A percentile compares a stretch with the other conserved stretches of the same genome.
These are phyloP conservation scores for Babesia gibsoni DNA, from an alignment of 169 alveolate genomes.

Conservation along the genomic window DNA sequence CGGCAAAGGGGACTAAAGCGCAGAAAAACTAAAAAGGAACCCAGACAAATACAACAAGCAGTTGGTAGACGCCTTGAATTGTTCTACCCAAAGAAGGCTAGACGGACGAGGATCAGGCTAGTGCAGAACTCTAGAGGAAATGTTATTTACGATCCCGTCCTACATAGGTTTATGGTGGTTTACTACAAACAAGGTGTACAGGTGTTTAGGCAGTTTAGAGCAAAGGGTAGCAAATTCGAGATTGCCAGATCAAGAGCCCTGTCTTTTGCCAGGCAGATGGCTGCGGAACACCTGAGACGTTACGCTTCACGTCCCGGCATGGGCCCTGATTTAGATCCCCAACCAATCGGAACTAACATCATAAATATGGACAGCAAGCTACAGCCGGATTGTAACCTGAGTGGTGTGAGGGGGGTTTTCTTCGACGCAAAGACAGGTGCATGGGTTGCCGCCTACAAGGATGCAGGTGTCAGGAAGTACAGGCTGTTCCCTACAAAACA, in stretches of 20 bases:
- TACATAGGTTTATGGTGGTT: conserved; percentile 64
- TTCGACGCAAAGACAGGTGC: conserved; percentile 65
- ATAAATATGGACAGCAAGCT: conserved; percentile 58
- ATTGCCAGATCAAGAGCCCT: conserved; percentile 66
- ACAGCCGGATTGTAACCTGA: conserved; percentile 70
- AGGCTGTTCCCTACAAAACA: conserved; percentile 62
- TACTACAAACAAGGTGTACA: conserved; percentile 76
- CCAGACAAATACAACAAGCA: conserved; percentile 61
- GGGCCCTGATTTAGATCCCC: neutral
- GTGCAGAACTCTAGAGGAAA: conserved; percentile 73
- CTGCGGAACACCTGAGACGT: conserved; percentile 40
- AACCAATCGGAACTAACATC: conserved; percentile 44
- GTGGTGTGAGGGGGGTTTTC: conserved; percentile 77
- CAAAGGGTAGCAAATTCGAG: conserved; percentile 51
- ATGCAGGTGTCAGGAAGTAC: conserved; percentile 70
- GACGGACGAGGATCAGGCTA: conserved; percentile 66
- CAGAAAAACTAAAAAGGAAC: conserved; percentile 64
- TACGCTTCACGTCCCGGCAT: conserved; percentile 25
- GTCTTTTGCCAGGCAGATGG: conserved; percentile 67
- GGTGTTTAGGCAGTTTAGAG: conserved; percentile 70
- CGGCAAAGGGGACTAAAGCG: conserved; percentile 73
- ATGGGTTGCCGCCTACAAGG: conserved; percentile 67
- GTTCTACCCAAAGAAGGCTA: conserved; percentile 68
- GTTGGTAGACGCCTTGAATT: conserved; percentile 70
- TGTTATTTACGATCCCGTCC: conserved; percentile 67